Conservation (phyloP, 2,329 filamentous ascomycete genomes). For the Aulographum hederae region DNA sequence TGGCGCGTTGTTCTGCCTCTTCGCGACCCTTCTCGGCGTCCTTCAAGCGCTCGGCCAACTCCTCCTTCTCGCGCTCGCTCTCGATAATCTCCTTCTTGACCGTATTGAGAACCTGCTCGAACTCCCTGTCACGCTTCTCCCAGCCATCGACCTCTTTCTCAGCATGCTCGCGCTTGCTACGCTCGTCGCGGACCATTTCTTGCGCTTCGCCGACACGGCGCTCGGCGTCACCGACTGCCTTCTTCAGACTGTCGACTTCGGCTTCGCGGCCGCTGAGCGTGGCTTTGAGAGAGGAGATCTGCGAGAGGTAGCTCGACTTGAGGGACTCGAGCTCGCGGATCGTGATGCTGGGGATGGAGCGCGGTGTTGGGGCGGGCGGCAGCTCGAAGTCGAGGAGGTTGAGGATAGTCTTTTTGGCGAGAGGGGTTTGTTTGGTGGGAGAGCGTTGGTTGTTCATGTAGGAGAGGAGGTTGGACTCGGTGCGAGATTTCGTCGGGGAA, state of each 20-base stretch:
- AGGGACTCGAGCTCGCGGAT: conserved; percentile 82
- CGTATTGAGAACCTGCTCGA: conserved; percentile 62
- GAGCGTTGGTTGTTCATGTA: conserved; percentile 23
- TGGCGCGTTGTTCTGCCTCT: conserved; percentile 53
- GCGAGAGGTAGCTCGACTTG: conserved; percentile 77
- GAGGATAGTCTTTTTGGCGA: conserved; percentile 33
- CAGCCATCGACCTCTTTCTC: conserved; percentile 61
- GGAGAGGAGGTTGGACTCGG: conserved; percentile 28
- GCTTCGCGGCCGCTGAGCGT: conserved; percentile 86
- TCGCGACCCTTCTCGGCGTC: conserved; percentile 57
- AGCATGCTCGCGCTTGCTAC: conserved; percentile 49
- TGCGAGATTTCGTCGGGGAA: conserved; percentile 32
- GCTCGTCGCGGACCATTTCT: conserved; percentile 67
- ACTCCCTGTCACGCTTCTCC: conserved; percentile 71
- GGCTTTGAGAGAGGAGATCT: conserved; percentile 87
- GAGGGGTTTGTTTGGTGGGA: conserved; percentile 29
- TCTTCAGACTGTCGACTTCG: conserved; percentile 72
- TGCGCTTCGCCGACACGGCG: conserved; percentile 74
- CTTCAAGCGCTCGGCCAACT: conserved; percentile 55
- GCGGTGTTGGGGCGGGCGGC: conserved; percentile 79
- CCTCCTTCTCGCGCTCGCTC: conserved; percentile 62
- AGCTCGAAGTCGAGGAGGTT: conserved; percentile 82
- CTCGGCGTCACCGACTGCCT: conserved; percentile 77
- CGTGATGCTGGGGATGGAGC: conserved; percentile 78
- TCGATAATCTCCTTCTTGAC: conserved; percentile 68